These are phyloP conservation scores for Colletotrichum sp. DNA, from an alignment of 2,329 filamentous ascomycete genomes.

Conservation along the genomic window DNA sequence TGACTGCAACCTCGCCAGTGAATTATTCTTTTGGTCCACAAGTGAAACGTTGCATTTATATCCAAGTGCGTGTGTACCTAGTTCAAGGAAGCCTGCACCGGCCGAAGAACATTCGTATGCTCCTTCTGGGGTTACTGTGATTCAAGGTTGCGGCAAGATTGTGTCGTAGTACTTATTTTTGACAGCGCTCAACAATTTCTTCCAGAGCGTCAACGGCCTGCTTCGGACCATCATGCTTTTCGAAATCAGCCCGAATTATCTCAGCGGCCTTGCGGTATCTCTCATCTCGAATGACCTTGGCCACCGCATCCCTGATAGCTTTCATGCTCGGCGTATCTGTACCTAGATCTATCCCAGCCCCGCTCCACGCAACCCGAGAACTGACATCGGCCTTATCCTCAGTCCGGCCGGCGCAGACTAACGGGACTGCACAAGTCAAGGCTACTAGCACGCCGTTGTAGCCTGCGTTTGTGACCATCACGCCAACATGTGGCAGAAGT, in stretches of 20 bases:
- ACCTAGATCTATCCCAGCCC: conserved; percentile 24
- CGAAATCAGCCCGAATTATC: neutral
- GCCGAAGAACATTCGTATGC: no score
- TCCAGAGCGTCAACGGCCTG: neutral
- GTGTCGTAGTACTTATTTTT: neutral
- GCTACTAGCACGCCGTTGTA: conserved; percentile 24
- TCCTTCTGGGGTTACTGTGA: no score
- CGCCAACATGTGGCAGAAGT: conserved; percentile 31
- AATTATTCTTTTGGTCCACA: no score
- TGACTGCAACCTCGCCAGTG: no score
- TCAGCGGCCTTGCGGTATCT: neutral
- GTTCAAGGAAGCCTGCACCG: no score
- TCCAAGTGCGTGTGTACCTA: no score
- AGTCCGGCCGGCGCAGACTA: conserved; percentile 24
- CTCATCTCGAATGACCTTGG: neutral
- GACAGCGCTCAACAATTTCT: neutral
- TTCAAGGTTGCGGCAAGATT: no score
- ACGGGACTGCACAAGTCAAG: conserved; percentile 24
- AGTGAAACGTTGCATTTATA: no score
- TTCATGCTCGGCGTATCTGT: conserved; percentile 14
- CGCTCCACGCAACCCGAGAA: conserved; percentile 25
- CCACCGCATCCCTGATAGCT: conserved; percentile 8
- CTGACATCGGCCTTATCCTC: conserved; percentile 34
- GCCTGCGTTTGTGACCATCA: conserved; percentile 27
- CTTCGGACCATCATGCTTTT: neutral